These are phyloP conservation scores for Deinandra increscens DNA, from an alignment of 129 eudicot genomes.

Conservation along the genomic window DNA sequence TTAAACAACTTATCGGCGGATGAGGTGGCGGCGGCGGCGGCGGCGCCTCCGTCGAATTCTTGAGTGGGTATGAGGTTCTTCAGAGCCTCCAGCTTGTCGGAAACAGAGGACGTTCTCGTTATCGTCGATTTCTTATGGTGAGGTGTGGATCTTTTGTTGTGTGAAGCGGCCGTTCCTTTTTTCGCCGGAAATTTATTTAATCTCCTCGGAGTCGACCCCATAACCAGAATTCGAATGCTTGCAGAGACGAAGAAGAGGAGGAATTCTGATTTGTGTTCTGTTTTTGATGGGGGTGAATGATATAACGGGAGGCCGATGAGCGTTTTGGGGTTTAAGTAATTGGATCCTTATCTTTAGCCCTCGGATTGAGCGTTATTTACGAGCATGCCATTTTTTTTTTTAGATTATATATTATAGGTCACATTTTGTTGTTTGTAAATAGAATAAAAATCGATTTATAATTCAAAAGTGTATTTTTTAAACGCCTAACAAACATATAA, in stretches of 20 bases:
- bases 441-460: not conserved
- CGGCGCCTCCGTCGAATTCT: slow-evolving; percentile 13
- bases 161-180: slow-evolving; percentile 32
- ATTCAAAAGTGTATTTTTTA: not conserved
- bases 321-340: slow-evolving; percentile 56
- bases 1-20: slow-evolving; percentile 61
- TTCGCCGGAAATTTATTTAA: slow-evolving; percentile 27
- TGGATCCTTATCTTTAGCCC: slow-evolving; percentile 28
- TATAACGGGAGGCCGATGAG: slow-evolving; percentile 17
- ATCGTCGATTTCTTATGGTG: slow-evolving; percentile 13
- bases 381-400: slow-evolving; percentile 37
- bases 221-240: slow-evolving; percentile 21
- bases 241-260: slow-evolving; percentile 1
- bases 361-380: slow-evolving; percentile 26
- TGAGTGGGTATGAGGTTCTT: slow-evolving; percentile 64
- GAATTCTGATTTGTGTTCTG: slow-evolving; percentile 15
- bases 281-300: slow-evolving; percentile 13
- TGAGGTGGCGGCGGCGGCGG: slow-evolving; percentile 15
- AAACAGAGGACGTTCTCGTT: slow-evolving; percentile 37
- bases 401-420: not conserved
- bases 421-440: not conserved
- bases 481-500: too few species aligned
- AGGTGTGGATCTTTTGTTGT: slow-evolving; percentile 24
- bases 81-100: slow-evolving; percentile 74
- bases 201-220: slow-evolving; percentile 61